Evolutionary conservation across 148 eudicot species (phyloP), one percentile per base, ranked within the genome.

Genomic region (Simmondsia chinensis): DNA sequence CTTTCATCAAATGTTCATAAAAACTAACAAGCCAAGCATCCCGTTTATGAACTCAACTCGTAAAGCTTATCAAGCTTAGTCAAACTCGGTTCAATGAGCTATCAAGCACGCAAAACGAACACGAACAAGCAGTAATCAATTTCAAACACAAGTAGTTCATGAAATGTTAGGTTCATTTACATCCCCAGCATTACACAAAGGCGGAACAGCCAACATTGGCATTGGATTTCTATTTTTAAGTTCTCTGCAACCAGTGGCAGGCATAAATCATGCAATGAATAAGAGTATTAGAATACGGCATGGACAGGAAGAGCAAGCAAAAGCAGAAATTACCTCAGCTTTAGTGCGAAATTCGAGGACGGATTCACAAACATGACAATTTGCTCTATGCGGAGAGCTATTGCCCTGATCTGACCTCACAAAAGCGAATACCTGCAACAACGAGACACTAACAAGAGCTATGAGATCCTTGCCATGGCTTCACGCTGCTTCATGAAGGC

Each of bases 361-460:
- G 64, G 80, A 78, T 50, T 72, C 85, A 40, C 97, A 84, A 26
- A 89, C 97, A 60, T 84, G 97, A 43, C 97, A 89, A 25, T 69
- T 67, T 26, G 77, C 75, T 63, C 74, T 76, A 52, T 84, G 95
- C 43, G 86, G 76, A 17, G 82, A 67, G 48, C 63, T 49, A 52
- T 67, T 74, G 46, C 74, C 57, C 40, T 61, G 61, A 61, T 70
- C 71, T 47, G 93, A 73, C 35, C 60, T 73, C 50, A 84, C 80
- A 72, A 89, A 89, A 25, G 93, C 95, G 61, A 84, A 89, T 39
- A 88, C 97, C 97, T 88, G 77, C 60, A 75, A 33, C 15, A 75
- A 33, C 15, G 2, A 53, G 39, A 49, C 32, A 22, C 20, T 10
- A 36, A 47, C 9, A 43, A 16, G 27, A 44, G 28, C 7, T 19